phyloP scores from a whole-genome alignment of 345 rosid genomes.

The Litchi chinensis region DNA sequence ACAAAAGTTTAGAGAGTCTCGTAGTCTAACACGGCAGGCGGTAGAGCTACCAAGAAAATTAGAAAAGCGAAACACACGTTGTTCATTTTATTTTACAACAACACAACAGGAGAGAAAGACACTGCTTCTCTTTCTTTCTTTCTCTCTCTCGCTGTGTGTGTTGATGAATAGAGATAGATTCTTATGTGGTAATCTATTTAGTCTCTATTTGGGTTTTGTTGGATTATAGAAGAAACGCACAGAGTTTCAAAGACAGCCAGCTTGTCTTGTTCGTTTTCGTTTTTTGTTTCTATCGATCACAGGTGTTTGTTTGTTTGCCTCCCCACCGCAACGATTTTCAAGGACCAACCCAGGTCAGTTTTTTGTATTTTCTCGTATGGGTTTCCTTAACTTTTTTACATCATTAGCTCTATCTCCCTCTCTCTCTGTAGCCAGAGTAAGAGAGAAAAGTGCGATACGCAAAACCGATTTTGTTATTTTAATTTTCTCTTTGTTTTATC shows the following conservation, averaged over 20 bases:
- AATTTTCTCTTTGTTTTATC: constrained; percentile 29
- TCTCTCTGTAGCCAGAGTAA: constrained; percentile 9
- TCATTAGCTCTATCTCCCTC: constrained; percentile 1
- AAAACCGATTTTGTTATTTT: not conserved
- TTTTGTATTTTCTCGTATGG: constrained; percentile 28
- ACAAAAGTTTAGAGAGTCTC: not conserved
- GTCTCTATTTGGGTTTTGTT: not conserved
- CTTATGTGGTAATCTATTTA: constrained; percentile 4
- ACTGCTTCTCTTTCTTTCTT: not conserved
- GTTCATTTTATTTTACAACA: no score
- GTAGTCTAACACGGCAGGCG: constrained; percentile 25
- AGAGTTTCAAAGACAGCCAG: constrained; percentile 3
- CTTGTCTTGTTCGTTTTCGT: not conserved
- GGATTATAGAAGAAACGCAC: not conserved
- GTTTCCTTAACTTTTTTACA: constrained; percentile 16
- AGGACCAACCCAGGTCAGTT: constrained; percentile 35
- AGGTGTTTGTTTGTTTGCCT: constrained; percentile 31
- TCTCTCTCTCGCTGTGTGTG: not conserved
- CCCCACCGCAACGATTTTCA: constrained; percentile 30
- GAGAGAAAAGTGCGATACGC: not conserved
- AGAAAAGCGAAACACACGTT: not conserved
- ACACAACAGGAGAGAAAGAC: not conserved
- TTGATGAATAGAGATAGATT: constrained; percentile 1
- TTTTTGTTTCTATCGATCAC: constrained; percentile 26
- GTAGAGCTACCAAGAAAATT: not conserved